Evolutionary conservation across 2,329 filamentous ascomycete genomes (phyloP), one percentile per base, ranked within the genome.

Genomic region (Calonectria crousiana): DNA sequence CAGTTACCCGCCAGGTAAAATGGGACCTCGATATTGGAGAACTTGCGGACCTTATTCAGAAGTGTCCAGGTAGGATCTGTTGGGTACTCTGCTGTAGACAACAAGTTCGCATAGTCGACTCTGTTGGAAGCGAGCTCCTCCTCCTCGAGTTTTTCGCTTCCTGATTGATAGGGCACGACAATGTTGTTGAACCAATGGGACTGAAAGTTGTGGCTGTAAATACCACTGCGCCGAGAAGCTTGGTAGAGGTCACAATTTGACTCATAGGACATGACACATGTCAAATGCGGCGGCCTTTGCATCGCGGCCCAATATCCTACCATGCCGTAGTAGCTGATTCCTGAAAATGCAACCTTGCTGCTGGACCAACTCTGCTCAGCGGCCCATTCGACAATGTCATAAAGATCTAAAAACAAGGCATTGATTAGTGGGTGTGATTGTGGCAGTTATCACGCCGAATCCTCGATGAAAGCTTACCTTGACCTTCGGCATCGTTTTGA

Each of bases 281-380:
- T 51, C 36, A 72, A 52, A 38, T 51, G 64, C 11, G 69, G 69
- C 14, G 69, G 69, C 30, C 26, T 56, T 23, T 72, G 69, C 64
- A 67, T 67, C 10, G 69, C 69, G 14, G 62, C 69, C 51, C 36
- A 67, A n/a, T 62, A 72, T 18, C 69, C 64, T 2, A 67, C 64
- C 64, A 72, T 67, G 20, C 69, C 69, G 10, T 67, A 72, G 26
- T 72, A 72, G n/a, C 69, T 72, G 62, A 72, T 72, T 38, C 62
- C 69, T 2, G 60, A 58, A 14, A 52, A 30, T 5, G 62, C 69
- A 20, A 72, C 69, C 20, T 62, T 72, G 38, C 64, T 32, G n/a
- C 6, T 67, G 41, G 49, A 72, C 69, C 64, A 72, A 11, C 20
- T 26, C 34, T 72, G 69, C 18, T 18, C 44, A 1, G 62, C 69